These are phyloP conservation scores for Pisolithus albus DNA, from an alignment of 768 basidiomycete species.

Conservation along the genomic window DNA sequence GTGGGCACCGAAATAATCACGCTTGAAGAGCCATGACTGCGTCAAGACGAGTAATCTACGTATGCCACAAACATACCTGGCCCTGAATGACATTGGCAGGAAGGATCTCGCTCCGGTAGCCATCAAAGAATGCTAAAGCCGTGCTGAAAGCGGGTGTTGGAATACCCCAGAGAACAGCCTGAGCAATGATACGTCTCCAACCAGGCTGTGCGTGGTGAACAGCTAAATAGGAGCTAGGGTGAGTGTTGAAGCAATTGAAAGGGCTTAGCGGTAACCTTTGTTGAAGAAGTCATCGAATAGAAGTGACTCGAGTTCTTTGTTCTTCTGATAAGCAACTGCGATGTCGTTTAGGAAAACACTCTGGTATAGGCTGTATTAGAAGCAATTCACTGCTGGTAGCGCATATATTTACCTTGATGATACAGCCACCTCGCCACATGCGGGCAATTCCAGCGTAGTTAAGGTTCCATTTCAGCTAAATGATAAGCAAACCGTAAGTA, in stretches of 20 bases:
- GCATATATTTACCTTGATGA: constrained; percentile 75
- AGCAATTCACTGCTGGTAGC: constrained; percentile 13
- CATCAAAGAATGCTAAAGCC: constrained; percentile 97
- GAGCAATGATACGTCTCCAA: constrained; percentile 95
- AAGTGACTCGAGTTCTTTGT: constrained; percentile 77
- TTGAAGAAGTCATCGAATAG: constrained; percentile 98
- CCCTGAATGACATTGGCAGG: constrained; percentile 94
- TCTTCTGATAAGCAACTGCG: constrained; percentile 84
- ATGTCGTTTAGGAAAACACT: constrained; percentile 95
- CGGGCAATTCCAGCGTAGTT: constrained; percentile 97
- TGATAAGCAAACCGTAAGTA: constrained; percentile 5
- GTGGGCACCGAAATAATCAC: constrained; percentile 99
- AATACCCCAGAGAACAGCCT: constrained; percentile 96
- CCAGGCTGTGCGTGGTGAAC: constrained; percentile 93
- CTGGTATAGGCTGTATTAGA: constrained; percentile 27
- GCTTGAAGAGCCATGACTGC: constrained; percentile 35
- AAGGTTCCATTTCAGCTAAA: constrained; percentile 75
- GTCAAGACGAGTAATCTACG: background rate
- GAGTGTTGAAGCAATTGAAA: constrained; percentile 1
- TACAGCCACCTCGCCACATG: constrained; percentile 99
- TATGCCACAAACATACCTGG: constrained; percentile 45
- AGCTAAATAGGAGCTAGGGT: constrained; percentile 36
- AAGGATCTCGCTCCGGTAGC: constrained; percentile 91
- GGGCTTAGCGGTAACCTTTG: constrained; percentile 48
- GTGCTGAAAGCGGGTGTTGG: constrained; percentile 98